Percentiles rank a stretch among this genome's conserved stretches.
These are phyloP conservation scores for Colletotrichum chlorophyti DNA, from an alignment of 2,329 filamentous ascomycete genomes.

Conservation along the genomic window DNA sequence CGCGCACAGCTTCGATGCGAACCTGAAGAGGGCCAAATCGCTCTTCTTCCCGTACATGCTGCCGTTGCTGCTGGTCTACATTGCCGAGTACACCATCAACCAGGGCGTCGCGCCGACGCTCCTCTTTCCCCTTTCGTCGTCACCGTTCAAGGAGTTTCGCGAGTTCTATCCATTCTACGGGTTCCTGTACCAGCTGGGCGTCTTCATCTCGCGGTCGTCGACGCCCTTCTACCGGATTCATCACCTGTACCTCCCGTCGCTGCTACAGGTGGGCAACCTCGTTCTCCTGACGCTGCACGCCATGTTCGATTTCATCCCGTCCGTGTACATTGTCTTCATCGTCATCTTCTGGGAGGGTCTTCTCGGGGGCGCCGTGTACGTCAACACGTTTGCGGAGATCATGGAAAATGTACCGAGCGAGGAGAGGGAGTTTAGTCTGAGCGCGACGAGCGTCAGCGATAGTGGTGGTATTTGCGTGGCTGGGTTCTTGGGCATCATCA, in stretches of 20 bases:
- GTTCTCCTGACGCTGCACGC: slow-evolving; percentile 77
- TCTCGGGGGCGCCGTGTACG: slow-evolving; percentile 89
- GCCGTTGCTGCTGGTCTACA: slow-evolving; percentile 88
- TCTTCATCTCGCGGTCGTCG: slow-evolving; percentile 92
- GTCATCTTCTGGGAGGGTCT: slow-evolving; percentile 95
- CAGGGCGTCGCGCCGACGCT: slow-evolving; percentile 91
- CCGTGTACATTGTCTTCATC: slow-evolving; percentile 82
- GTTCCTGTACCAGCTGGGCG: slow-evolving; percentile 92
- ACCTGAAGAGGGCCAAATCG: slow-evolving; percentile 69
- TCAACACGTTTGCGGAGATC: slow-evolving; percentile 95
- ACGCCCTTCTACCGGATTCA: slow-evolving; percentile 86
- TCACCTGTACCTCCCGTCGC: slow-evolving; percentile 79
- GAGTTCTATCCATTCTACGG: slow-evolving; percentile 95
- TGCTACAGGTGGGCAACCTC: slow-evolving; percentile 84
- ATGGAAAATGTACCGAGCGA: slow-evolving; percentile 78
- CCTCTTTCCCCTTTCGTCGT: slow-evolving; percentile 78
- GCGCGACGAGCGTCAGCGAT: slow-evolving; percentile 91
- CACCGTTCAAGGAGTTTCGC: slow-evolving; percentile 82
- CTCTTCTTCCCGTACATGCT: slow-evolving; percentile 87
- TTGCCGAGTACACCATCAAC: slow-evolving; percentile 97
- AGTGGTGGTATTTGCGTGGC: slow-evolving; percentile 90
- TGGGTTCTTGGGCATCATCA: slow-evolving; percentile 79
- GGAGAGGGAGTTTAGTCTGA: slow-evolving; percentile 89
- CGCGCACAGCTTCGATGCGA: slow-evolving; percentile 44
- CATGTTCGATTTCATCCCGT: slow-evolving; percentile 81